Percentiles rank a stretch among this genome's conserved stretches.
phyloP scores from a whole-genome alignment of 2,329 filamentous ascomycete genomes.

The Pseudopyricularia javanii region DNA sequence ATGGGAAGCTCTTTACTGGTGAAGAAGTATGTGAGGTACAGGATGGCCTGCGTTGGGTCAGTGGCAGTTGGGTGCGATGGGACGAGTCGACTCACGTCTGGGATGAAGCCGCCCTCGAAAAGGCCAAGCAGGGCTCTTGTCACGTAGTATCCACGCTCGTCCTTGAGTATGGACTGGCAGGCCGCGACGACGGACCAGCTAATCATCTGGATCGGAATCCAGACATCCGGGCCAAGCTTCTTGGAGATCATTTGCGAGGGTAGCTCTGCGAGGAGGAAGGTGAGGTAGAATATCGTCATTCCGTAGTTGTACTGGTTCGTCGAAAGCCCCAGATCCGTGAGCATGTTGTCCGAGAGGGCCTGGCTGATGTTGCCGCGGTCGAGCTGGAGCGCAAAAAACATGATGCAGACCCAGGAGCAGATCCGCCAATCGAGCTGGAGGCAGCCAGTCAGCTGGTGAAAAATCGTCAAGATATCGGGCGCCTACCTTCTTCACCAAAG shows the following conservation, averaged over 20 bases:
- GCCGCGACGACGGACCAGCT: constrained; percentile 19
- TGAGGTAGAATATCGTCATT: constrained; percentile 39
- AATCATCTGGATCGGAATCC: constrained; percentile 23
- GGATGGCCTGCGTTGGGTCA: constrained; percentile 6
- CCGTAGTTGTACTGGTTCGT: constrained; percentile 39
- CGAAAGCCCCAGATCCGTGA: constrained; percentile 15
- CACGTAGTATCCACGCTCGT: not conserved
- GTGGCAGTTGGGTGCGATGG: not conserved
- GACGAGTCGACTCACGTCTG: constrained; percentile 10
- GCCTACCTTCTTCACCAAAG: constrained; percentile 22
- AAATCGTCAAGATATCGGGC: not conserved
- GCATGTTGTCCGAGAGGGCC: constrained; percentile 21
- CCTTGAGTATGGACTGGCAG: constrained; percentile 15
- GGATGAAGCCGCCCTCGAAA: constrained; percentile 22
- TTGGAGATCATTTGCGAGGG: constrained; percentile 50
- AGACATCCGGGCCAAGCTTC: constrained; percentile 23
- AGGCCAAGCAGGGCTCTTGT: constrained; percentile 19
- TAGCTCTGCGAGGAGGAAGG: constrained; percentile 44
- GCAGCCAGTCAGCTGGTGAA: not conserved
- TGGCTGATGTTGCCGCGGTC: constrained; percentile 22
- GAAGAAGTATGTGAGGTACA: constrained; percentile 23
- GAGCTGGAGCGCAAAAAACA: constrained; percentile 23
- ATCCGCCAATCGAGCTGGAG: not conserved
- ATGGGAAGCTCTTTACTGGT: constrained; percentile 18
- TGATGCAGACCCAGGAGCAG: constrained; percentile 15